phyloP scores from a whole-genome alignment of 139 green algal genomes.

The Diplosphaera chodatii region DNA sequence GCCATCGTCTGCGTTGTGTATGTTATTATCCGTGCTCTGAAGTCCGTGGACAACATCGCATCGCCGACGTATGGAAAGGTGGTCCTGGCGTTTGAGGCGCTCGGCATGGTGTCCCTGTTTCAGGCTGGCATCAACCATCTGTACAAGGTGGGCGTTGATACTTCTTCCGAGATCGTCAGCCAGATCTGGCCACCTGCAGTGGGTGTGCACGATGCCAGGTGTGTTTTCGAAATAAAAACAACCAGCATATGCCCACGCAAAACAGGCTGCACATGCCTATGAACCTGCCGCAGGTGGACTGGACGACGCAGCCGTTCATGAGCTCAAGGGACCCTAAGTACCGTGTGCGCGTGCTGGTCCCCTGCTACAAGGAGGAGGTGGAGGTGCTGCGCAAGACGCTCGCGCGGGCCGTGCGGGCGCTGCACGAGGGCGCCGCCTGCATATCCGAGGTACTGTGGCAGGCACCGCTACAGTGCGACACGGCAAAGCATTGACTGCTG shows the following conservation, averaged over 20 bases:
- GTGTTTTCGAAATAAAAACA: too few relatives aligned
- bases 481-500: too few relatives aligned
- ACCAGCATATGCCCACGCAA: too few relatives aligned
- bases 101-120: neutral
- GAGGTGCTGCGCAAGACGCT: neutral
- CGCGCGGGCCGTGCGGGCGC: neutral
- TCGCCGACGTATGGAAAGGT: neutral
- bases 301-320: neutral
- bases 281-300: neutral
- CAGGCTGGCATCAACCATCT: neutral
- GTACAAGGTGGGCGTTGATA: neutral
- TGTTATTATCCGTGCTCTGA: neutral
- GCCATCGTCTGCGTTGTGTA: neutral
- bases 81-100: neutral
- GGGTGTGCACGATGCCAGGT: too few relatives aligned
- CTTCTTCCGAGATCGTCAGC: too few relatives aligned
- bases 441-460: neutral
- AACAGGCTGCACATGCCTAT: too few relatives aligned
- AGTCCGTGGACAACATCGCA: neutral
- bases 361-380: neutral
- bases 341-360: neutral
- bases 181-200: too few relatives aligned
- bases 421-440: neutral
- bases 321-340: neutral
- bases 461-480: too few relatives aligned